These are phyloP conservation scores for Pseudognaphalium luteoalbum DNA, from an alignment of 129 eudicot genomes.

Conservation along the genomic window DNA sequence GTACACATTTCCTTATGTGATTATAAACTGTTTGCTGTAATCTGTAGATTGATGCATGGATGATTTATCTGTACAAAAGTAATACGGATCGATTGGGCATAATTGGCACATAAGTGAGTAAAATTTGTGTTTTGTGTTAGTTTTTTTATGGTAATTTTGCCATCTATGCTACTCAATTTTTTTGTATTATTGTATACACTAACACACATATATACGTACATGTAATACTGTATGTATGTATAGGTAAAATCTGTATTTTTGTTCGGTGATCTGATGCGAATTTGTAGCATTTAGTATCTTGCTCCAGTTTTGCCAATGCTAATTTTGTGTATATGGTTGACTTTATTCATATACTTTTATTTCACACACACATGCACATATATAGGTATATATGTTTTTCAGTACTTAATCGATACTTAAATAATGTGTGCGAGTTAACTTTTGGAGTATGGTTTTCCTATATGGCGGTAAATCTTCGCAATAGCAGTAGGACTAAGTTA, in stretches of 20 bases:
- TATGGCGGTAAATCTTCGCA: neutral
- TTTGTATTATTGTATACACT: neutral
- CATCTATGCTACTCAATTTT: neutral
- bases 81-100: constrained; percentile 7
- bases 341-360: constrained; percentile 12
- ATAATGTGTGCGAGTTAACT: constrained; percentile 6
- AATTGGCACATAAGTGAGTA: constrained; percentile 16
- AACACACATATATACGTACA: neutral
- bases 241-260: constrained; percentile 1
- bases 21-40: neutral
- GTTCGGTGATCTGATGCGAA: neutral
- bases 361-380: neutral
- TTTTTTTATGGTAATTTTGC: neutral
- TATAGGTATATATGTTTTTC: neutral
- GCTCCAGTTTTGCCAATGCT: constrained; percentile 11
- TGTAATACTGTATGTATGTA: neutral
- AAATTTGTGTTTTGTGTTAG: neutral
- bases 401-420: neutral
- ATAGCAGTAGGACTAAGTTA: neutral
- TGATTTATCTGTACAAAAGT: constrained; percentile 15
- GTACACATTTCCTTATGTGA: constrained; percentile 9
- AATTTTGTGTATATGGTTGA: constrained; percentile 20
- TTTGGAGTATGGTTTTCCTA: neutral
- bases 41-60: constrained; percentile 18
- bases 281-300: constrained; percentile 15